These are phyloP conservation scores for Podospora bellae-mahoneyi DNA, from an alignment of 495 filamentous ascomycete genomes.

Conservation along the genomic window DNA sequence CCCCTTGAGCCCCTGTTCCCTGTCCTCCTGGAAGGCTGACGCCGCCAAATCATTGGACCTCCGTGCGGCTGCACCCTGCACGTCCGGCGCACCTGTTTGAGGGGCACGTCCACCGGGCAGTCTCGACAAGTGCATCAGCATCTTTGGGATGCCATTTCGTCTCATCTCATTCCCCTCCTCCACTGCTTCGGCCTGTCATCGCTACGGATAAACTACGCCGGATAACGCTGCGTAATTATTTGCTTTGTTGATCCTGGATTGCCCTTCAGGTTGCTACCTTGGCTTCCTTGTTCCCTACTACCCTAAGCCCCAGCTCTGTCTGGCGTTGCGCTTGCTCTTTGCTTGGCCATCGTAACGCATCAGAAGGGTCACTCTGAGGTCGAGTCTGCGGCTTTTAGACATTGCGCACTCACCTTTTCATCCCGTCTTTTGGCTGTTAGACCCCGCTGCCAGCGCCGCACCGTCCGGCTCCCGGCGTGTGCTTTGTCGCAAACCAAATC, in stretches of 20 bases:
- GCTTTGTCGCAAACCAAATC: slow-evolving; percentile 9
- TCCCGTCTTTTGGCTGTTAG: slow-evolving; percentile 7
- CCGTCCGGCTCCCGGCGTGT: not conserved
- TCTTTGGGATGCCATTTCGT: slow-evolving; percentile 23
- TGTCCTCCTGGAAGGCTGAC: not conserved
- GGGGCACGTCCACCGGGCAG: not conserved
- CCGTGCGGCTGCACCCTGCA: not conserved
- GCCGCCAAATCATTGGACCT: slow-evolving; percentile 1
- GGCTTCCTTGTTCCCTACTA: slow-evolving; percentile 3
- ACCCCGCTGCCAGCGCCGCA: slow-evolving; percentile 3
- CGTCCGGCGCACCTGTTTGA: not conserved
- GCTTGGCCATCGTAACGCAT: slow-evolving; percentile 8
- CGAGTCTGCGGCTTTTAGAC: not conserved
- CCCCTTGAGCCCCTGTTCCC: slow-evolving; percentile 2
- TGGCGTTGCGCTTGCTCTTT: slow-evolving; percentile 4
- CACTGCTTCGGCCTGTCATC: not conserved
- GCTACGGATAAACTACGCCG: not conserved
- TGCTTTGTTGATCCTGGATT: not conserved
- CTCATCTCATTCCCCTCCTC: slow-evolving; percentile 14
- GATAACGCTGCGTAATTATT: slow-evolving; percentile 2
- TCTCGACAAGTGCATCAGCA: slow-evolving; percentile 8
- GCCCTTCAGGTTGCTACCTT: not conserved
- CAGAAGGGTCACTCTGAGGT: not conserved
- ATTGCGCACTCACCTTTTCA: not conserved
- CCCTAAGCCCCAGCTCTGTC: not conserved